A percentile compares a stretch with the other conserved stretches of the same genome.
Evolutionary conservation across 129 eudicot genomes (phyloP).

Genomic region (Escallonia herrerae): DNA sequence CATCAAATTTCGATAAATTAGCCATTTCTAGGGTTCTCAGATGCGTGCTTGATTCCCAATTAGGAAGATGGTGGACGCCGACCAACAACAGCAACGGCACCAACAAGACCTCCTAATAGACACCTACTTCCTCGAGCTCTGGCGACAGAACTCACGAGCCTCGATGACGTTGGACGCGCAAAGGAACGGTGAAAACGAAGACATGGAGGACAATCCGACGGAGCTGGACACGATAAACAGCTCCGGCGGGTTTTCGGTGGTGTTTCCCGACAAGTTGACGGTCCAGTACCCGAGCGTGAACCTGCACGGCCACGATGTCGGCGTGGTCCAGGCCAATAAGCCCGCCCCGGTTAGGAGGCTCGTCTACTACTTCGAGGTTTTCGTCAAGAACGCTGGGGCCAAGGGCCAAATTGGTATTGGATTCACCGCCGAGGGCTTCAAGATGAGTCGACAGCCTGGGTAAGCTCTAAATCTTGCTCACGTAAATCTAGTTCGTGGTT

Average conservation of each 20-base stretch:
- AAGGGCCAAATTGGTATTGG: constrained; percentile 84
- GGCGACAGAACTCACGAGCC: constrained; percentile 42
- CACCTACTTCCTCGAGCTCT: constrained; percentile 42
- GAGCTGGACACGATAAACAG: constrained; percentile 71
- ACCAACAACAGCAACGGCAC: neutral
- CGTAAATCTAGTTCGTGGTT: no score
- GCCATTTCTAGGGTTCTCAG: no score
- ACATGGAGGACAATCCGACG: constrained; percentile 35
- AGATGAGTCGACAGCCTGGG: constrained; percentile 91
- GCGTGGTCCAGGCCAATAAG: constrained; percentile 75
- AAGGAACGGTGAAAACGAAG: constrained; percentile 22
- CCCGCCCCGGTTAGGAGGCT: constrained; percentile 73
- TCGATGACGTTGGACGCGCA: constrained; percentile 6
- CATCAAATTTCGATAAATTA: no score
- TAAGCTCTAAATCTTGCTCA: constrained; percentile 6
- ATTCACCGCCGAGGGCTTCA: constrained; percentile 59
- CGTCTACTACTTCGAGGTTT: constrained; percentile 72
- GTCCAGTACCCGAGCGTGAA: constrained; percentile 56
- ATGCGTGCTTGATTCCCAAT: no score
- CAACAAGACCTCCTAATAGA: constrained; percentile 30
- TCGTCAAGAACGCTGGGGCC: constrained; percentile 72
- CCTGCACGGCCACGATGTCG: constrained; percentile 93
- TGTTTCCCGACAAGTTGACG: constrained; percentile 68
- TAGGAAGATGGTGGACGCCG: no score
- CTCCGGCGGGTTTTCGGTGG: constrained; percentile 75